phyloP scores from a whole-genome alignment of 2,329 filamentous ascomycete genomes.

The Trichoderma oligosporum region DNA sequence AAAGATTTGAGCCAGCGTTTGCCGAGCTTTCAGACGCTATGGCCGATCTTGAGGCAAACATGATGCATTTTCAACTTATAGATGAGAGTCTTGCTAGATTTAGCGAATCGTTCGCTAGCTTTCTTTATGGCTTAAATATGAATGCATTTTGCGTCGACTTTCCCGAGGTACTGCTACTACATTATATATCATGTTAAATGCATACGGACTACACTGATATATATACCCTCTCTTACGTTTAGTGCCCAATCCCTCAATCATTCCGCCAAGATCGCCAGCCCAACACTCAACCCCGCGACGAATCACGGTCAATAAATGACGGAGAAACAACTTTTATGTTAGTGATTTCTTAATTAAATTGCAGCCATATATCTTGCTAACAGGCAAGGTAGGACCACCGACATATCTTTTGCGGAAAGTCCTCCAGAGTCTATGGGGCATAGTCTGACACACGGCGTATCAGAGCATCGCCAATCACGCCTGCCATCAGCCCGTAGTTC shows the following conservation, averaged over 20 bases:
- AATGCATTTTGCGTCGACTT: constrained; percentile 99
- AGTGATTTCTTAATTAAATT: constrained; percentile 30
- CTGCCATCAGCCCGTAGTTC: constrained; percentile 45
- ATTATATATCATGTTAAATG: not conserved
- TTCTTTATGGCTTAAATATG: constrained; percentile 96
- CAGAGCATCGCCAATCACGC: constrained; percentile 45
- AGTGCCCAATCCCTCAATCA: constrained; percentile 81
- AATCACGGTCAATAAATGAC: constrained; percentile 39
- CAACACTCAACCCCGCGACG: constrained; percentile 36
- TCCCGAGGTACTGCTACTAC: constrained; percentile 62
- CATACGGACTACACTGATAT: not conserved
- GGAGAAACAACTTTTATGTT: constrained; percentile 82
- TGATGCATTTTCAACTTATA: constrained; percentile 90
- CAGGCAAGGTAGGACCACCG: constrained; percentile 66
- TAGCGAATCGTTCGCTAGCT: constrained; percentile 92
- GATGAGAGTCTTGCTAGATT: constrained; percentile 92
- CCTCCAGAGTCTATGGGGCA: constrained; percentile 57
- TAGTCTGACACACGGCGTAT: constrained; percentile 43
- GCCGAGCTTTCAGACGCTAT: constrained; percentile 90
- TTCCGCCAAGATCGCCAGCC: constrained; percentile 66
- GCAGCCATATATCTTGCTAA: constrained; percentile 13
- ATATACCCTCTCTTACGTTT: not conserved
- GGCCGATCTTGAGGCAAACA: constrained; percentile 93
- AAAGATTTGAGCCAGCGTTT: constrained; percentile 82
- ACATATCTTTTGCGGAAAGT: constrained; percentile 87